phyloP scores from a whole-genome alignment of 1,284 basidiomycete species.

The Stygiomarasmius scandens region DNA sequence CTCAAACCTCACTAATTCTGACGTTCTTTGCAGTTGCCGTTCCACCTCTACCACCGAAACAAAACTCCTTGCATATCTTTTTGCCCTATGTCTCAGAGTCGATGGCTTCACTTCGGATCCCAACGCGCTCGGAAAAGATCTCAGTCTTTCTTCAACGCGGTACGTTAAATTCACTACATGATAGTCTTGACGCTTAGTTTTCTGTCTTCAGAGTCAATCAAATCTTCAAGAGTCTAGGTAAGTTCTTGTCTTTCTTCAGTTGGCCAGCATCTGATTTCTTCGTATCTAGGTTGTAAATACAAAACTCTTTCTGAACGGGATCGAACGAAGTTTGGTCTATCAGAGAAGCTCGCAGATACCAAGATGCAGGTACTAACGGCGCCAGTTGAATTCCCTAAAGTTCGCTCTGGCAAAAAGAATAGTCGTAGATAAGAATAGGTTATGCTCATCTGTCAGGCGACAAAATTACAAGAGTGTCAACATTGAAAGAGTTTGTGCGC shows the following conservation, averaged over 20 bases:
- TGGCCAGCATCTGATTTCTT: conserved; percentile 25
- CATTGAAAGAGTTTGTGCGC: too few relatives aligned
- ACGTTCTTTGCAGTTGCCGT: conserved; percentile 49
- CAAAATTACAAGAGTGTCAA: too few relatives aligned
- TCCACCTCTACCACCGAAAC: conserved; percentile 74
- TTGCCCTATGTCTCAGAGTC: conserved; percentile 76
- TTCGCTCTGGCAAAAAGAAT: conserved; percentile 42
- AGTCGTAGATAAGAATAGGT: background rate
- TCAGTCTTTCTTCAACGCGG: conserved; percentile 66
- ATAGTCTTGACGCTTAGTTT: conserved; percentile 1
- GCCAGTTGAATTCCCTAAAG: conserved; percentile 81
- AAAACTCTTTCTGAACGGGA: conserved; percentile 61
- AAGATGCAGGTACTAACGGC: conserved; percentile 74
- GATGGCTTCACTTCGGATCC: conserved; percentile 79
- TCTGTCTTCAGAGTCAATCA: conserved; percentile 43
- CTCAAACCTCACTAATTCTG: background rate
- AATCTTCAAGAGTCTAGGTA: conserved; percentile 59
- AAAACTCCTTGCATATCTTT: conserved; percentile 75
- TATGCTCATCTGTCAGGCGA: too few relatives aligned
- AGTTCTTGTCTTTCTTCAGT: conserved; percentile 35
- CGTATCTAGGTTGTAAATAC: conserved; percentile 70
- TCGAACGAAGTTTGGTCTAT: conserved; percentile 66
- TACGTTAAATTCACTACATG: conserved; percentile 38
- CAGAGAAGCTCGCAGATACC: conserved; percentile 56
- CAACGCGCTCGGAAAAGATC: conserved; percentile 68